Evolutionary conservation across 2,329 filamentous ascomycete genomes (phyloP).

Genomic region (Tolypocladium nubicola): DNA sequence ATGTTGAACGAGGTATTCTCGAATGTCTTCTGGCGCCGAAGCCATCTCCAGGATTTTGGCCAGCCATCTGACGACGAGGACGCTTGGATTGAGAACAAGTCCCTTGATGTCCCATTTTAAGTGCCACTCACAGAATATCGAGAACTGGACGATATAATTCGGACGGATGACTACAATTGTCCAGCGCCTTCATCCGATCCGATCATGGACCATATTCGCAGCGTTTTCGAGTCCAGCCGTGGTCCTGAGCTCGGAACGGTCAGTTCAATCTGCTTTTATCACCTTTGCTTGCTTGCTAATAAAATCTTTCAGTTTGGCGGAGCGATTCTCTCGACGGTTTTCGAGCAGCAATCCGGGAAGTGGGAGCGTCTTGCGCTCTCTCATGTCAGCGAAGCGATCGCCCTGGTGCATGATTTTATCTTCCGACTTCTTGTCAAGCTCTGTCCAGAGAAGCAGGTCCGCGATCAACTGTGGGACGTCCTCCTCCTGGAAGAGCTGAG

Average conservation of each 20-base stretch:
- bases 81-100: too few relatives aligned
- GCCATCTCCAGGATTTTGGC: too few relatives aligned
- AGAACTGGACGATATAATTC: constrained; percentile 3
- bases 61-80: too few relatives aligned
- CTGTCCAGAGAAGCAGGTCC: constrained; percentile 32
- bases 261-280: not conserved
- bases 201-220: constrained; percentile 14
- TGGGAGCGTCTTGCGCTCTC: constrained; percentile 37
- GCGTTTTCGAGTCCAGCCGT: constrained; percentile 1
- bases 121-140: not conserved
- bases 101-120: not conserved
- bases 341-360: constrained; percentile 42
- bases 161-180: not conserved
- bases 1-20: constrained; percentile 26
- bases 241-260: constrained; percentile 6
- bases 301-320: constrained; percentile 20
- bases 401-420: constrained; percentile 43
- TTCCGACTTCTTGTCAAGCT: constrained; percentile 24
- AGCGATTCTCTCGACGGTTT: constrained; percentile 30
- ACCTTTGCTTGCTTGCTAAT: not conserved
- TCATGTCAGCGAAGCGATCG: constrained; percentile 41
- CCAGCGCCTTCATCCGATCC: not conserved
- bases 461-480: constrained; percentile 25
- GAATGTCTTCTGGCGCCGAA: constrained; percentile 9
- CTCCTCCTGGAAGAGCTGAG: constrained; percentile 36